Evolutionary conservation across 306 rosid genomes (phyloP).

Genomic region (Quercus robur): DNA sequence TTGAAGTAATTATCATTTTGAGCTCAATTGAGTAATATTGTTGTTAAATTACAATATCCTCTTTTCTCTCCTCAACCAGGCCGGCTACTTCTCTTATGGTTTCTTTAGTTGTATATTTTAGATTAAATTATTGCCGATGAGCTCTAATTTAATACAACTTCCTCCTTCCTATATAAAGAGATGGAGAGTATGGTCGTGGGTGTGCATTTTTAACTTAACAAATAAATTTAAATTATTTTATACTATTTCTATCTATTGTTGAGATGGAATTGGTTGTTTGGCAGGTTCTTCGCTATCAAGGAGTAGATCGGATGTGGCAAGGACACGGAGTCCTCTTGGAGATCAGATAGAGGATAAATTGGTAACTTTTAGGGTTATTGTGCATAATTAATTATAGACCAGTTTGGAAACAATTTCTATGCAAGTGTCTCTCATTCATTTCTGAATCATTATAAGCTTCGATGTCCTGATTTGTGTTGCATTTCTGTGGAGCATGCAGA

Average conservation of each 20-base stretch:
- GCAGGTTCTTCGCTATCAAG: slow-evolving; percentile 63
- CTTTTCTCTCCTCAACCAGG: slow-evolving; percentile 21
- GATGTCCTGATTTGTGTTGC: slow-evolving; percentile 17
- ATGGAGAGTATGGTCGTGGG: too few relatives aligned
- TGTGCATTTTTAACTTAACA: too few relatives aligned
- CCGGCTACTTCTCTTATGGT: slow-evolving; percentile 10
- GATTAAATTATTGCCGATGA: not conserved
- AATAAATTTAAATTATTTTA: not conserved
- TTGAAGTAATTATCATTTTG: too few relatives aligned
- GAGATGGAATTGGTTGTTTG: slow-evolving; percentile 23
- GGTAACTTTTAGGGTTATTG: slow-evolving; percentile 42
- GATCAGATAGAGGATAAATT: slow-evolving; percentile 65
- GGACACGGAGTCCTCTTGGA: slow-evolving; percentile 44
- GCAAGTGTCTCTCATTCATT: not conserved
- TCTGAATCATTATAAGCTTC: slow-evolving; percentile 14
- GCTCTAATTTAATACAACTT: too few relatives aligned
- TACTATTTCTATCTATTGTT: not conserved
- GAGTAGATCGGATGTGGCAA: slow-evolving; percentile 55
- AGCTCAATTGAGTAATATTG: not conserved
- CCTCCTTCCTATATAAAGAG: too few relatives aligned
- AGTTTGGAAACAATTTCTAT: not conserved
- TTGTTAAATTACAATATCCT: not conserved
- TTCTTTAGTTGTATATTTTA: slow-evolving; percentile 6
- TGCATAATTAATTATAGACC: not conserved
- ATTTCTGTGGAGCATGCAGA: slow-evolving; percentile 34